These are phyloP conservation scores for Cydonia oblonga DNA, from an alignment of 331 rosid genomes.

Conservation along the genomic window DNA sequence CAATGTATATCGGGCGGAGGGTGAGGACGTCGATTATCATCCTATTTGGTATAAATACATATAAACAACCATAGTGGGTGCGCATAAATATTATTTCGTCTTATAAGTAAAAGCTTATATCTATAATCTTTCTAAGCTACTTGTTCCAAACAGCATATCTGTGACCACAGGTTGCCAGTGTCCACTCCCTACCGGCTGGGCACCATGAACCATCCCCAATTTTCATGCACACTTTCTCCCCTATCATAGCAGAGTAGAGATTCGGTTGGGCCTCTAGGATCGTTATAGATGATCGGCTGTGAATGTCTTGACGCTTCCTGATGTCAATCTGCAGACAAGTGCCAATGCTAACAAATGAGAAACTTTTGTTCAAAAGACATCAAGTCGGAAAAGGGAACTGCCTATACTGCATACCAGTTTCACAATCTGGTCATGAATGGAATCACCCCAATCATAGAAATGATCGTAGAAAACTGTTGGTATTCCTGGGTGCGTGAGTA, in stretches of 20 bases:
- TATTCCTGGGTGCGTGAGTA: constrained; percentile 84
- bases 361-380: not conserved
- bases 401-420: constrained; percentile 46
- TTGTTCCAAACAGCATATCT: constrained; percentile 80
- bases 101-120: too few species aligned
- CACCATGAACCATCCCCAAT: constrained; percentile 85
- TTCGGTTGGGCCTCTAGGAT: constrained; percentile 71
- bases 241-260: constrained; percentile 73
- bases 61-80: not conserved
- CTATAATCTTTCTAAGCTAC: not conserved
- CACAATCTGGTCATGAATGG: constrained; percentile 59
- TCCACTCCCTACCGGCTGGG: constrained; percentile 72
- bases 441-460: constrained; percentile 56
- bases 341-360: not conserved
- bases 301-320: constrained; percentile 67
- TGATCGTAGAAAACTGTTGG: constrained; percentile 93
- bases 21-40: not conserved
- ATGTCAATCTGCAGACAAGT: constrained; percentile 46
- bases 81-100: too few species aligned
- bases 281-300: constrained; percentile 58
- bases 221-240: constrained; percentile 73
- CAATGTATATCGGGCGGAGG: not conserved
- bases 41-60: not conserved
- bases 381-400: not conserved
- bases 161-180: constrained; percentile 56